A percentile compares a stretch with the other conserved stretches of the same genome.
phyloP scores from a whole-genome alignment of 2,329 filamentous ascomycete species.

The Cryphonectria radicalis region DNA sequence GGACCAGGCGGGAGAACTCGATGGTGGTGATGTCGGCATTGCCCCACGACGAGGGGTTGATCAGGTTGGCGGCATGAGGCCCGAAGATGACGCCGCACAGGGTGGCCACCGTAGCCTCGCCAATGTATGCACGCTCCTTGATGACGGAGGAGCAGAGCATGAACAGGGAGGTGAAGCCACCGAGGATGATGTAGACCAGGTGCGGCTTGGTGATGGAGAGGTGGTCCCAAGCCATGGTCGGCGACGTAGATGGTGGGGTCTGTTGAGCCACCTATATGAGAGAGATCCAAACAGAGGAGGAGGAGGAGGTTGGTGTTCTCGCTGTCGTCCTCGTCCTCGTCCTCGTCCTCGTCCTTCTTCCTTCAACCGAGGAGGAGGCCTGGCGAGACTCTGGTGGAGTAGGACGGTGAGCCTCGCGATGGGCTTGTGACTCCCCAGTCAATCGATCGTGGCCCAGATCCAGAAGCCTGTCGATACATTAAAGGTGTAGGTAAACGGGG shows the following conservation, averaged over 20 bases:
- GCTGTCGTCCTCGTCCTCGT: too few species aligned
- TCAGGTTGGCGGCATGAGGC: constrained; percentile 79
- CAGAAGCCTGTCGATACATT: constrained; percentile 32
- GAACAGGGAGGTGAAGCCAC: constrained; percentile 95
- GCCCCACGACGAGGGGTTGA: constrained; percentile 77
- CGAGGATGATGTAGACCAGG: constrained; percentile 97
- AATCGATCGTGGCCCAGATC: constrained; percentile 32
- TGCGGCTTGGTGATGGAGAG: constrained; percentile 90
- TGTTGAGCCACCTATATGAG: background rate
- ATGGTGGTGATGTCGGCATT: constrained; percentile 85
- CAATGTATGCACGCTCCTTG: constrained; percentile 98
- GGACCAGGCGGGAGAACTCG: constrained; percentile 86
- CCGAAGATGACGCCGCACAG: constrained; percentile 88
- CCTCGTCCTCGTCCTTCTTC: too few species aligned
- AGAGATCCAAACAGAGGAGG: too few species aligned
- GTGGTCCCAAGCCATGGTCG: constrained; percentile 75
- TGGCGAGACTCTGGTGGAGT: background rate
- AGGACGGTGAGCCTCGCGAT: constrained; percentile 5
- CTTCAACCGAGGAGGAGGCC: constrained; percentile 6
- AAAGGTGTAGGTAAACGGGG: constrained; percentile 23
- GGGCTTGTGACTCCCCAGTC: constrained; percentile 34
- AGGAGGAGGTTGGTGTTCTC: background rate
- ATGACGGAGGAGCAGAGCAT: constrained; percentile 98
- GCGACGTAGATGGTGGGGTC: constrained; percentile 8
- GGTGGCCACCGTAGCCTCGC: constrained; percentile 93